Evolutionary conservation across 495 filamentous ascomycete species (phyloP).

Genomic region (Talaromyces nanjingensis): DNA sequence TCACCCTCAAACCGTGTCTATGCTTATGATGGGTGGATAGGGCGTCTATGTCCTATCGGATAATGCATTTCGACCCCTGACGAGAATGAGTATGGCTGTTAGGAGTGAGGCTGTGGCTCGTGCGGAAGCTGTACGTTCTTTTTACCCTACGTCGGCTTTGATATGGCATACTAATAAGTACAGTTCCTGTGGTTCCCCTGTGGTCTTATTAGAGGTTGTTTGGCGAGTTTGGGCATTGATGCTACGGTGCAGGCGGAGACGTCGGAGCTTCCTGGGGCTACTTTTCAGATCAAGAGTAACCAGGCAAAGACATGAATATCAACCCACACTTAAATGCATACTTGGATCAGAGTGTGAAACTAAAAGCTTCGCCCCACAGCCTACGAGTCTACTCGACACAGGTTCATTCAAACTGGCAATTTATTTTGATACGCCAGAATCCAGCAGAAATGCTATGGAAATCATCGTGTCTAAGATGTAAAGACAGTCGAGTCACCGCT

Average conservation of each 20-base stretch:
- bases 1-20: background rate
- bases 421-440: background rate
- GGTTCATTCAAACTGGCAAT: background rate
- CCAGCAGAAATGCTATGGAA: constrained; percentile 5
- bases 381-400: background rate
- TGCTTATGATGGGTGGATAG: constrained; percentile 27
- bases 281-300: constrained; percentile 92
- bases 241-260: constrained; percentile 87
- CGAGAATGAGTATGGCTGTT: constrained; percentile 74
- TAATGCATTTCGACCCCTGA: constrained; percentile 82
- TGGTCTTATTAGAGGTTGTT: constrained; percentile 79
- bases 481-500: background rate
- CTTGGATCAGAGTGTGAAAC: background rate
- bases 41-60: constrained; percentile 96
- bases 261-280: constrained; percentile 75
- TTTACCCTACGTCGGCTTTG: background rate
- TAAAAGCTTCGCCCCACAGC: background rate
- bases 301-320: constrained; percentile 43
- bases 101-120: constrained; percentile 62
- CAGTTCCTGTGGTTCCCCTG: constrained; percentile 94
- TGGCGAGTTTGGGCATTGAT: constrained; percentile 83
- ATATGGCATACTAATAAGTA: constrained; percentile 12
- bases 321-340: background rate
- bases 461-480: constrained; percentile 3
- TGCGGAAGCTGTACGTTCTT: constrained; percentile 68